phyloP scores from a whole-genome alignment of 306 rosid genomes.

The Fragaria iinumae region DNA sequence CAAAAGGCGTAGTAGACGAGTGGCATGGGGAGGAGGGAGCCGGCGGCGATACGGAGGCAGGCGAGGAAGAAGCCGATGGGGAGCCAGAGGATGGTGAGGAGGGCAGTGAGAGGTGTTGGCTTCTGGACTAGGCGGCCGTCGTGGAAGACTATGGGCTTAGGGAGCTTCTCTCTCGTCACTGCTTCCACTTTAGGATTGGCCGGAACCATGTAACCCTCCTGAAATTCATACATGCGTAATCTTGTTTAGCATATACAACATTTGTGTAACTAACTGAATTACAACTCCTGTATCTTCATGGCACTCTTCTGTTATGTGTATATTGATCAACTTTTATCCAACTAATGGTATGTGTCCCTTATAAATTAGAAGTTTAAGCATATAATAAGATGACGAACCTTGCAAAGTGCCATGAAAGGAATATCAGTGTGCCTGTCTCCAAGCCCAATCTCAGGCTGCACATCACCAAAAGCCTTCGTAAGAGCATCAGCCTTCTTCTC shows the following conservation, averaged over 20 bases:
- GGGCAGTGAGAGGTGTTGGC: slow-evolving; percentile 62
- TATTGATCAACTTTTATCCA: too few relatives aligned
- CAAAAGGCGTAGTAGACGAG: slow-evolving; percentile 62
- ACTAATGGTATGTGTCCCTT: neutral
- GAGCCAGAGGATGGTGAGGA: slow-evolving; percentile 65
- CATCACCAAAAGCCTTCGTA: slow-evolving; percentile 43
- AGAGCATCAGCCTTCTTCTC: slow-evolving; percentile 58
- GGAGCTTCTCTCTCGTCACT: slow-evolving; percentile 54
- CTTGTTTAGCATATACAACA: neutral
- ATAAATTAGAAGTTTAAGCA: neutral
- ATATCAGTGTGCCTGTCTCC: slow-evolving; percentile 74
- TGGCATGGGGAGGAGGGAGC: slow-evolving; percentile 78
- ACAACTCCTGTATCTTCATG: too few relatives aligned
- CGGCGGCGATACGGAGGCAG: slow-evolving; percentile 62
- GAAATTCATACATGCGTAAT: neutral
- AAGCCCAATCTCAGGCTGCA: slow-evolving; percentile 61
- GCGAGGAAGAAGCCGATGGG: slow-evolving; percentile 71
- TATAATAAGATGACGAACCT: slow-evolving; percentile 37
- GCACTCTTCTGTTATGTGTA: too few relatives aligned
- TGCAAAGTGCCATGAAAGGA: slow-evolving; percentile 76
- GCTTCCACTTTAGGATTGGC: slow-evolving; percentile 38
- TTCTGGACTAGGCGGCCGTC: slow-evolving; percentile 76
- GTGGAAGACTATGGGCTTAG: slow-evolving; percentile 79
- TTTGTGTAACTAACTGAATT: too few relatives aligned
- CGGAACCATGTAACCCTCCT: slow-evolving; percentile 73